These are phyloP conservation scores for Atkinsonella hypoxylon DNA, from an alignment of 2,329 filamentous ascomycete species.

Conservation along the genomic window DNA sequence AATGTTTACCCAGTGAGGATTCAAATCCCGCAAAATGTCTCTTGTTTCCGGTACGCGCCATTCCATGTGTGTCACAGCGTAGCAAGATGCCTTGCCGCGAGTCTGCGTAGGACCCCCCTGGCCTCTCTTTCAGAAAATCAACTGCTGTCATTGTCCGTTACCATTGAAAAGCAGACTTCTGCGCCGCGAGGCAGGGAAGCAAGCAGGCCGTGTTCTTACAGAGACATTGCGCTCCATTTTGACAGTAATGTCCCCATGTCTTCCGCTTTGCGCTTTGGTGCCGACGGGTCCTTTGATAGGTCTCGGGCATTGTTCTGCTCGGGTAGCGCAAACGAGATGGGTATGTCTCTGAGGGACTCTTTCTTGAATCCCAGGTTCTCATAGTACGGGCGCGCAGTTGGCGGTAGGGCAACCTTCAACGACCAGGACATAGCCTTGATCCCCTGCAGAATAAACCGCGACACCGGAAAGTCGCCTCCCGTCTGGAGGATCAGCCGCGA, in stretches of 20 bases:
- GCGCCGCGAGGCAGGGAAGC: background rate
- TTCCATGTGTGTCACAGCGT: too few species aligned
- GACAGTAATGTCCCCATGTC: constrained; percentile 6
- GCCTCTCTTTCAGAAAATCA: too few species aligned
- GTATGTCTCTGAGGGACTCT: constrained; percentile 8
- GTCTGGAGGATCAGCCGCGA: constrained; percentile 6
- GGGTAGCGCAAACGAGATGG: constrained; percentile 10
- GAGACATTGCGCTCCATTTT: constrained; percentile 7
- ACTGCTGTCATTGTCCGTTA: too few species aligned
- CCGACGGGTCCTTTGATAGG: constrained; percentile 1
- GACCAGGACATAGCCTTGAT: constrained; percentile 10
- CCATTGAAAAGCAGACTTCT: too few species aligned
- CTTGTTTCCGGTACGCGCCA: too few species aligned
- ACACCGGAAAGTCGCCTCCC: constrained; percentile 7
- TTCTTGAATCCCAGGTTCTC: constrained; percentile 4
- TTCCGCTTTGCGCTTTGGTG: background rate
- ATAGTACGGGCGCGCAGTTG: constrained; percentile 4
- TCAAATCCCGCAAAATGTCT: too few species aligned
- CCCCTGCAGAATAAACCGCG: constrained; percentile 8
- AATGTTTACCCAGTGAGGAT: too few species aligned
- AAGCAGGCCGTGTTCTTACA: background rate
- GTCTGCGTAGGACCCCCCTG: too few species aligned
- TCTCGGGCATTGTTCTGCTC: constrained; percentile 6
- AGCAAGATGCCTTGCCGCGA: too few species aligned
- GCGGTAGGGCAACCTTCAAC: constrained; percentile 7